These are phyloP conservation scores for Gelatoporia subvermispora DNA, from an alignment of 768 basidiomycete species.

Conservation along the genomic window DNA sequence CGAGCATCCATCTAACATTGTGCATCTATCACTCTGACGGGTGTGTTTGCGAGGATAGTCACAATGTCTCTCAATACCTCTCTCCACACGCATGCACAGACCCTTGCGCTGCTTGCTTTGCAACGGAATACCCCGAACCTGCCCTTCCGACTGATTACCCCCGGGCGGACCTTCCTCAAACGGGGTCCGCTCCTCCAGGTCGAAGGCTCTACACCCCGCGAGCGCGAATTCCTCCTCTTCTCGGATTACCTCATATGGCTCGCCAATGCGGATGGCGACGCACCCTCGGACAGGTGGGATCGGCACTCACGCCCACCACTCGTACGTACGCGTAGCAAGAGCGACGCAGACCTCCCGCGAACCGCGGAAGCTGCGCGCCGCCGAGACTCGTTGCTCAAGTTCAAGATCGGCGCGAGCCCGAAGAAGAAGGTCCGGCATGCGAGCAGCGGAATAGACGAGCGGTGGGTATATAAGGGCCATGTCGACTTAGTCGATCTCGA, in stretches of 20 bases:
- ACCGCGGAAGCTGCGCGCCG: constrained; percentile 9
- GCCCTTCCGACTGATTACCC: constrained; percentile 71
- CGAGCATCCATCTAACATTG: constrained; percentile 11
- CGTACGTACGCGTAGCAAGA: constrained; percentile 49
- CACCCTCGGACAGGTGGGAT: constrained; percentile 20
- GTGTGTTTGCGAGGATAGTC: constrained; percentile 39
- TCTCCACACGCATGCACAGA: constrained; percentile 72
- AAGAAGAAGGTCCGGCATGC: constrained; percentile 25
- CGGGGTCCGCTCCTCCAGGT: constrained; percentile 58
- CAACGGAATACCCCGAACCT: constrained; percentile 75
- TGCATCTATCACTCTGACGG: too few species aligned
- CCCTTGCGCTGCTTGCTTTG: constrained; percentile 67
- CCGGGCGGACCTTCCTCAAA: constrained; percentile 76
- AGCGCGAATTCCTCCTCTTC: constrained; percentile 75
- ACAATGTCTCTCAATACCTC: constrained; percentile 75
- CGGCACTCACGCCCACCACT: constrained; percentile 26
- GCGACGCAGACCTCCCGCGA: constrained; percentile 50
- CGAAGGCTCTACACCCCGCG: constrained; percentile 46
- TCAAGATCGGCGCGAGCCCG: constrained; percentile 16
- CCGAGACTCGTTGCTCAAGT: constrained; percentile 13
- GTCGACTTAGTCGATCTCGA: constrained; percentile 71
- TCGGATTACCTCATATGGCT: constrained; percentile 82
- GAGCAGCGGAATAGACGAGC: constrained; percentile 47
- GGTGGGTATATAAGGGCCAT: constrained; percentile 70
- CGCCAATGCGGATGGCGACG: constrained; percentile 41